Evolutionary conservation across 1,284 basidiomycete species (phyloP).

Genomic region (Apiotrichum sp.): DNA sequence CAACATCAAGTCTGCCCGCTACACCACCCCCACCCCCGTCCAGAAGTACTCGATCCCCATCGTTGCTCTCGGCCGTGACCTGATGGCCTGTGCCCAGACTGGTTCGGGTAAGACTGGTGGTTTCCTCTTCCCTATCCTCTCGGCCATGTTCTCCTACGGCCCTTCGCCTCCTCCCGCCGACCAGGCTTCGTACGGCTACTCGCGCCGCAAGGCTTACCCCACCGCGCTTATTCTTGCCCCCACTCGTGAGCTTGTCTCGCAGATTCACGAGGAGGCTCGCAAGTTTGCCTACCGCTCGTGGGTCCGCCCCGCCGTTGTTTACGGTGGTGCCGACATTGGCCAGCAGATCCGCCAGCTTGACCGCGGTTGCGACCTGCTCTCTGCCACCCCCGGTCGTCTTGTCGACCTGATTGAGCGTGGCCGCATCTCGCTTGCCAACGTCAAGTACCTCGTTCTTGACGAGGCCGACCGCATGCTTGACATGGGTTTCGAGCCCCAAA

Average conservation of each 20-base stretch:
- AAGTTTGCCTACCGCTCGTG: constrained; percentile 99
- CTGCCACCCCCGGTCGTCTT: constrained; percentile 96
- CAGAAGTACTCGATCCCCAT: constrained; percentile 99
- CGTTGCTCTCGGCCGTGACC: constrained; percentile 79
- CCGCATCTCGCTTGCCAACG: constrained; percentile 90
- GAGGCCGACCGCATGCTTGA: constrained; percentile 99
- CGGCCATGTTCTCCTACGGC: constrained; percentile 81
- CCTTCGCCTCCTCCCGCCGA: constrained; percentile 59
- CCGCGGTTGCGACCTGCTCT: constrained; percentile 93
- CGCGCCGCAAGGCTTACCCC: constrained; percentile 85
- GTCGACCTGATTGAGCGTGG: constrained; percentile 98
- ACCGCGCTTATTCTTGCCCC: constrained; percentile 94
- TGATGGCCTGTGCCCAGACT: constrained; percentile 99
- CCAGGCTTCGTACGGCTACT: constrained; percentile 53
- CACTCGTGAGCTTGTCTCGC: constrained; percentile 96
- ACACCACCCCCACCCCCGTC: constrained; percentile 92
- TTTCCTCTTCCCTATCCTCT: constrained; percentile 98
- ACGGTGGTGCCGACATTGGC: constrained; percentile 97
- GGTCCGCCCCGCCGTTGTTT: constrained; percentile 98
- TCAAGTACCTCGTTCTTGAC: constrained; percentile 96
- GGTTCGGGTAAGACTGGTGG: constrained; percentile 99
- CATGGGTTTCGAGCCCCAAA: constrained; percentile 99
- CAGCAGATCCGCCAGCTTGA: constrained; percentile 91
- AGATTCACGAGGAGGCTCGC: constrained; percentile 98
- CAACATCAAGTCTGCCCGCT: constrained; percentile 89